These are phyloP conservation scores for Fusarium sp. DNA, from an alignment of 2,329 filamentous ascomycete species.

Conservation along the genomic window DNA sequence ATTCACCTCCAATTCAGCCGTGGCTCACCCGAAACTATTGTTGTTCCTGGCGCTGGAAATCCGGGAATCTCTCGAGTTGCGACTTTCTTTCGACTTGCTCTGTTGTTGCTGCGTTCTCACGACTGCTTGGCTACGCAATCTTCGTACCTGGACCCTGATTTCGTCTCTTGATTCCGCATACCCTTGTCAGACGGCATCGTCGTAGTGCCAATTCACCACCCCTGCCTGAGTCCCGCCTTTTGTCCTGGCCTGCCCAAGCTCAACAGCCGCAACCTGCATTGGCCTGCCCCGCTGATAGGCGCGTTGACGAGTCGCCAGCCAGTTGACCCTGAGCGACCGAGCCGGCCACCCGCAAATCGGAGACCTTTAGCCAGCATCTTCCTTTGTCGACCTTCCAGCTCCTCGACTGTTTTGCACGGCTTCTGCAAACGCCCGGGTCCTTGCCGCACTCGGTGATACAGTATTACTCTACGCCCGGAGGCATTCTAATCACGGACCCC, in stretches of 20 bases:
- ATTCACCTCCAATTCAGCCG: slow-evolving; percentile 3
- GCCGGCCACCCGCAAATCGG: slow-evolving; percentile 38
- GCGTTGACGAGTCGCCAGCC: slow-evolving; percentile 30
- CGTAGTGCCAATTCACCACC: slow-evolving; percentile 30
- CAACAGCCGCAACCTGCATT: slow-evolving; percentile 41
- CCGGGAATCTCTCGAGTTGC: not conserved
- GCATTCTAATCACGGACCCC: not conserved
- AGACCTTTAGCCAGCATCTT: slow-evolving; percentile 24
- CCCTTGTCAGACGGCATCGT: slow-evolving; percentile 34
- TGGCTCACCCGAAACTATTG: not conserved
- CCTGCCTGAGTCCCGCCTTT: slow-evolving; percentile 35
- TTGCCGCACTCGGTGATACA: slow-evolving; percentile 28
- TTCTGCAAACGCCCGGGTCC: slow-evolving; percentile 25
- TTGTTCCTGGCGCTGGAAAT: not conserved
- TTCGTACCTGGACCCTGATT: slow-evolving; percentile 37
- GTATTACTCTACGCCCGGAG: slow-evolving; percentile 4
- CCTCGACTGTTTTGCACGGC: slow-evolving; percentile 11
- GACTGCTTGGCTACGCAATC: slow-evolving; percentile 14
- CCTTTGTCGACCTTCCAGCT: slow-evolving; percentile 20
- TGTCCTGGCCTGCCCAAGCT: slow-evolving; percentile 30
- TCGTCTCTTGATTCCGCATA: slow-evolving; percentile 14
- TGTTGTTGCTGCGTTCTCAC: not conserved
- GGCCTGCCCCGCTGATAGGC: slow-evolving; percentile 43
- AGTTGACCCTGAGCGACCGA: slow-evolving; percentile 33
- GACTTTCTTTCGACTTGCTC: not conserved